Evolutionary conservation across 352 stramenopile species (phyloP).

Genomic region (Plasmopara viticola): DNA sequence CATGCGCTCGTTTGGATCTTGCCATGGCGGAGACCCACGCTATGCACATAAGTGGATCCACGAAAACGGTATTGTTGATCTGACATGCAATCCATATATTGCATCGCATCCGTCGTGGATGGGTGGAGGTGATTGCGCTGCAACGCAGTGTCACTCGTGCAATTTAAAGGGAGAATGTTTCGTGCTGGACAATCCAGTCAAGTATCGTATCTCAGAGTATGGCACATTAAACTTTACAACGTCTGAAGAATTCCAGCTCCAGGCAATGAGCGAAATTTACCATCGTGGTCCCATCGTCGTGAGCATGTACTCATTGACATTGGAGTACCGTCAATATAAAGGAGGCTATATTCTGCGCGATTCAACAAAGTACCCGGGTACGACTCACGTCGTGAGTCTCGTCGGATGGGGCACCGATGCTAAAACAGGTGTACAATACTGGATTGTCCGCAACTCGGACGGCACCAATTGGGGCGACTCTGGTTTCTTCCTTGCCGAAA

Average conservation of each 20-base stretch:
- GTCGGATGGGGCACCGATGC: slow-evolving; percentile 10
- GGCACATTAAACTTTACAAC: too few relatives aligned
- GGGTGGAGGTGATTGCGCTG: slow-evolving; percentile 42
- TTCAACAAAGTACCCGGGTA: slow-evolving; percentile 34
- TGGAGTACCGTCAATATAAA: slow-evolving; percentile 82
- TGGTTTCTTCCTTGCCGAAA: slow-evolving; percentile 67
- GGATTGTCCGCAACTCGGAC: slow-evolving; percentile 93
- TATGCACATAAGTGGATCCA: slow-evolving; percentile 52
- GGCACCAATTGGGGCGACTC: slow-evolving; percentile 71
- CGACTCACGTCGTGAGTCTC: too few relatives aligned
- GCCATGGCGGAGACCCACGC: slow-evolving; percentile 47
- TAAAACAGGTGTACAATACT: slow-evolving; percentile 87
- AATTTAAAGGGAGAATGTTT: slow-evolving; percentile 47
- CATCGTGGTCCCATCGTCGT: slow-evolving; percentile 91
- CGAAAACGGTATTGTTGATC: slow-evolving; percentile 75
- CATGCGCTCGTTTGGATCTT: slow-evolving; percentile 77
- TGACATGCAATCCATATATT: slow-evolving; percentile 79
- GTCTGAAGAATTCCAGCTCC: too few relatives aligned
- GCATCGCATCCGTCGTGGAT: slow-evolving; percentile 74
- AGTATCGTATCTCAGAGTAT: too few relatives aligned
- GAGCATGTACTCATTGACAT: slow-evolving; percentile 82
- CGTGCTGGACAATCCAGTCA: too few relatives aligned
- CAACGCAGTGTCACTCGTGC: slow-evolving; percentile 64
- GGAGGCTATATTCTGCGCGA: slow-evolving; percentile 89
- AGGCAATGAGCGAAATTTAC: slow-evolving; percentile 62